phyloP scores from a whole-genome alignment of 139 green algal species.

The Micromonas commoda region DNA sequence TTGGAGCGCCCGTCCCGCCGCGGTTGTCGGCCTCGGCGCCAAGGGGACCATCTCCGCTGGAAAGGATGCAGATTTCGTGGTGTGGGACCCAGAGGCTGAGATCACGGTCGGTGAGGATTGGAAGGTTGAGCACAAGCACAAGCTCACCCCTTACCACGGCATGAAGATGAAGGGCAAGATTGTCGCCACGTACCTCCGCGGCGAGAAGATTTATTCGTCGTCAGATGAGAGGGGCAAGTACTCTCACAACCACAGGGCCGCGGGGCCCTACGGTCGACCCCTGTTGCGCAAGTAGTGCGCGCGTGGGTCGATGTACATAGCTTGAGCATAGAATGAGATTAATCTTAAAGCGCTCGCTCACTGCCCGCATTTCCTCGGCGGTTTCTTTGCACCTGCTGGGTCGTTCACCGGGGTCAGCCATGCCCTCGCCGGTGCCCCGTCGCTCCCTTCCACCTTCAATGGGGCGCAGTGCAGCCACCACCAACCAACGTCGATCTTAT shows the following conservation, averaged over 20 bases:
- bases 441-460: neutral
- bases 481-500: neutral
- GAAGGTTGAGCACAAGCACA: conserved; percentile 61
- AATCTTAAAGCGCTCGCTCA: too few species aligned
- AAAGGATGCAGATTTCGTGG: conserved; percentile 82
- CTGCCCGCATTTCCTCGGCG: too few species aligned
- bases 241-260: too few species aligned
- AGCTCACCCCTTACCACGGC: conserved; percentile 59
- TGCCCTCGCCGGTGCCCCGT: neutral
- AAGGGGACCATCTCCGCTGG: conserved; percentile 66
- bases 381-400: too few species aligned
- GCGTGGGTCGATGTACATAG: too few species aligned
- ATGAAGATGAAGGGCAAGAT: conserved; percentile 54
- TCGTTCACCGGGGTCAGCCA: too few species aligned
- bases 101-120: conserved; percentile 49
- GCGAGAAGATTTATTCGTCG: conserved; percentile 57
- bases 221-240: too few species aligned
- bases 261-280: too few species aligned
- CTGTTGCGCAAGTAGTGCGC: too few species aligned
- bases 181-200: conserved; percentile 63
- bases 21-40: conserved; percentile 11
- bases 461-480: neutral
- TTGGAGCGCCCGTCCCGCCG: neutral
- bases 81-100: conserved; percentile 65
- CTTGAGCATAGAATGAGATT: too few species aligned